Base-by-base conservation (phyloP, 305 asterid species). In the Salvia sclarea region DNA sequence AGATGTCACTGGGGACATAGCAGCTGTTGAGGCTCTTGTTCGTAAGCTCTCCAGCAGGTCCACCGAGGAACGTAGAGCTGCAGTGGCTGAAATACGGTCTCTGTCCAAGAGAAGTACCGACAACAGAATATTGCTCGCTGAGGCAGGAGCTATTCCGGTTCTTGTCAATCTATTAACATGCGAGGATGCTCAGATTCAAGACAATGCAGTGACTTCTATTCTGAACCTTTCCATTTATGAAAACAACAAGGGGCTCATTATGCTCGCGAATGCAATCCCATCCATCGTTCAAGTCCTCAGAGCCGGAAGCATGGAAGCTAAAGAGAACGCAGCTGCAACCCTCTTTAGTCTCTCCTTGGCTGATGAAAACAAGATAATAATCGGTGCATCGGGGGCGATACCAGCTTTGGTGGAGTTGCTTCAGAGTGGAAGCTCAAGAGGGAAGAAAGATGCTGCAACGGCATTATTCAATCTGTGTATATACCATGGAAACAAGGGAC, bases 381-480 rank as follows among this genome's bases (percentile, higher is more conserved):
- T 92, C 2, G 98, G 98, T 14, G 97, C 98, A 40, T 90, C 98
- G 0, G 98, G 98, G 49, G 97, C 98, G 12, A 86, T 92, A 41
- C 84, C 90, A 0, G 97, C 96, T 31, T 82, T 92, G 57, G 96
- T 92, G 2, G 92, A 88, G 28, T 83, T 92, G 73, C 91, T 92
- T 24, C 75, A 79, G 52, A 76, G 68, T 11, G 98, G 98, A 28
- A 88, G 88, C 70, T 8, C 87, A 0, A 75, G 98, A 71, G 98
- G 98, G 65, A 92, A 86, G 75, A 92, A 92, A 77, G 98, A 92
- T 57, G 98, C 98, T 22, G 96, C 98, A 14, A 88, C 98, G 0
- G 97, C 98, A 0, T 78, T 92, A 58, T 92, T 92, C 78, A 92
- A 90, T 68, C 68, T 92, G 68, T 92, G 97, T 65, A 84, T 88